A percentile compares a stretch with the other conserved stretches of the same genome.
phyloP scores from a whole-genome alignment of 768 basidiomycete genomes.

The Termitomyces titanicus region DNA sequence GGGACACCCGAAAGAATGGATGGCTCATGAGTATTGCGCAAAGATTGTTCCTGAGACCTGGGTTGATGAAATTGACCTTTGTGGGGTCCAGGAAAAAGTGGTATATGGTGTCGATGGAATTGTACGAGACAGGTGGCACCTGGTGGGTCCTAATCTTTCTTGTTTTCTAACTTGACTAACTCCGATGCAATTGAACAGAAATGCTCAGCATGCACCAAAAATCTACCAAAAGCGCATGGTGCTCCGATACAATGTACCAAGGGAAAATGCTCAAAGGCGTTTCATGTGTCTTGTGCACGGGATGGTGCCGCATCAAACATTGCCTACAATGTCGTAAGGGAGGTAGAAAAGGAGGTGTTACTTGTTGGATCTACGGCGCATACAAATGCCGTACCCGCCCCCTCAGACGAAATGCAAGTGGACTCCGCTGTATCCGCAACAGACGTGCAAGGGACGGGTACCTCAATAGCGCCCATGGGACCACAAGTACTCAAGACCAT shows the following conservation, averaged over 20 bases:
- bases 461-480: not conserved
- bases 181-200: conserved; percentile 48
- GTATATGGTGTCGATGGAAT: conserved; percentile 88
- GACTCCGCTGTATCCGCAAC: conserved; percentile 15
- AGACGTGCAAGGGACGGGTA: not conserved
- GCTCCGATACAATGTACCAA: conserved; percentile 91
- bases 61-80: conserved; percentile 65
- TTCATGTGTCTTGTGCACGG: conserved; percentile 88
- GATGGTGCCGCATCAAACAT: conserved; percentile 50
- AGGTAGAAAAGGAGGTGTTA: conserved; percentile 81
- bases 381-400: not conserved
- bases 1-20: conserved; percentile 50
- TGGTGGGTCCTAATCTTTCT: conserved; percentile 49
- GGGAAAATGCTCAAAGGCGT: conserved; percentile 91
- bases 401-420: conserved; percentile 27
- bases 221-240: conserved; percentile 61
- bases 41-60: conserved; percentile 87
- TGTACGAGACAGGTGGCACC: conserved; percentile 87
- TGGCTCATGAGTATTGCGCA: conserved; percentile 81
- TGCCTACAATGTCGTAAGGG: conserved; percentile 56
- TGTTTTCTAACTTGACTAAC: not conserved
- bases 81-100: conserved; percentile 42
- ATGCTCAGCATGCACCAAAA: conserved; percentile 83
- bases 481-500: conserved; percentile 58
- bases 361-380: conserved; percentile 41